Evolutionary conservation across 225 moss, liverwort and hornwort genomes (phyloP).

Genomic region (Anthoceros angustus): DNA sequence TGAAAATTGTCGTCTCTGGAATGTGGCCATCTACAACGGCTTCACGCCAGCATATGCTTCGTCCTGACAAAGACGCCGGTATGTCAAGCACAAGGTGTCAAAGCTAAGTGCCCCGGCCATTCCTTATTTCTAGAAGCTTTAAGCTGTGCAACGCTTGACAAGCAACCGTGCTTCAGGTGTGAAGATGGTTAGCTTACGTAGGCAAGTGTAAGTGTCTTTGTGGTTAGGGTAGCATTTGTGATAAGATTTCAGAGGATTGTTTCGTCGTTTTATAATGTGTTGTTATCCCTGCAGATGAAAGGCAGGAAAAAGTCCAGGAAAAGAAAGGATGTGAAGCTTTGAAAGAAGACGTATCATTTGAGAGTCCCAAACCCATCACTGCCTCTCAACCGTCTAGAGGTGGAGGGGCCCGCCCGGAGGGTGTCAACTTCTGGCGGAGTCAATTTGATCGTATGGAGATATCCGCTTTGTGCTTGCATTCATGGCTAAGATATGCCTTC

Average conservation of each 20-base stretch:
- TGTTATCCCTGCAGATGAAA: background rate
- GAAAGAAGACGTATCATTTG: slow-evolving; percentile 89
- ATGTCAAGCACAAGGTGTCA: background rate
- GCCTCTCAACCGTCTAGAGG: slow-evolving; percentile 71
- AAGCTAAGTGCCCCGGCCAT: background rate
- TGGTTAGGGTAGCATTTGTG: background rate
- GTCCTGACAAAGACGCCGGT: slow-evolving; percentile 73
- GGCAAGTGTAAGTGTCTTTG: slow-evolving; percentile 50
- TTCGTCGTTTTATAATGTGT: background rate
- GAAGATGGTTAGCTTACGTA: slow-evolving; percentile 21
- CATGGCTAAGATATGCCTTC: slow-evolving; percentile 39
- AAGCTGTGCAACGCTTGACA: background rate
- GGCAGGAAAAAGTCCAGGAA: background rate
- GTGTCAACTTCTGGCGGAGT: slow-evolving; percentile 83
- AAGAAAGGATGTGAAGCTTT: background rate
- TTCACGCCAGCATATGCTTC: slow-evolving; percentile 87
- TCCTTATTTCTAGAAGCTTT: background rate
- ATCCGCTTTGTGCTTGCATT: slow-evolving; percentile 98
- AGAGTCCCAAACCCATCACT: slow-evolving; percentile 82
- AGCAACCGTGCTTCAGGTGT: slow-evolving; percentile 14
- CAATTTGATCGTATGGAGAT: slow-evolving; percentile 99
- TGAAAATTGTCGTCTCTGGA: slow-evolving; percentile 88
- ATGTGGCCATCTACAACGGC: slow-evolving; percentile 70
- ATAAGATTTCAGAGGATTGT: background rate
- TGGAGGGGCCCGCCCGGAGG: slow-evolving; percentile 66